A percentile compares a stretch with the other conserved stretches of the same genome.
Evolutionary conservation across 140 eudicot genomes (phyloP).

Genomic region (Cichorium intybus): DNA sequence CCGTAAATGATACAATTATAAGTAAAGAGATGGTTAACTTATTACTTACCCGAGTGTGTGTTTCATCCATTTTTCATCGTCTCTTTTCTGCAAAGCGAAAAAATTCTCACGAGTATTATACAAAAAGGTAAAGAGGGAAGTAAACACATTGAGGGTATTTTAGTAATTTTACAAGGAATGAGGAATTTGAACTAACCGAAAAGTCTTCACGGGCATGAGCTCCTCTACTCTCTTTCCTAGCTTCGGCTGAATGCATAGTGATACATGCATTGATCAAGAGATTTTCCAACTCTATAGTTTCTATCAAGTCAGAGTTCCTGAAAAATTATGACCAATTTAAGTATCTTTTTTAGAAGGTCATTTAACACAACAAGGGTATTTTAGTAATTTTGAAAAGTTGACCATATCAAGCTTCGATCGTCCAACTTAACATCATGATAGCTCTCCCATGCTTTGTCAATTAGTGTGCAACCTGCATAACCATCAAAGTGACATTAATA

Average conservation of each 20-base stretch:
- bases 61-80: no score
- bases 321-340: neutral
- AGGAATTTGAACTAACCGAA: conserved; percentile 48
- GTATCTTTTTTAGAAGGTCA: neutral
- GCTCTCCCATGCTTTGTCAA: no score
- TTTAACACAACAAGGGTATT: no score
- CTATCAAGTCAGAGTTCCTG: conserved; percentile 92
- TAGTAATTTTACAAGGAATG: neutral
- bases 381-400: no score
- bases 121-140: neutral
- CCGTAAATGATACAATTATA: no score
- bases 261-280: conserved; percentile 80
- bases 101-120: neutral
- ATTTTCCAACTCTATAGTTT: conserved; percentile 80
- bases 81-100: conserved; percentile 64
- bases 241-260: conserved; percentile 96
- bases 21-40: no score
- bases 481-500: no score
- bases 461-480: no score
- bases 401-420: no score
- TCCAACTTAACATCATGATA: no score
- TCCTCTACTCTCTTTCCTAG: conserved; percentile 93
- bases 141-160: no score
- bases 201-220: conserved; percentile 98
- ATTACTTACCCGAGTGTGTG: no score